Conservation (phyloP, 1,284 basidiomycete genomes). For the Wallemia hederae region DNA sequence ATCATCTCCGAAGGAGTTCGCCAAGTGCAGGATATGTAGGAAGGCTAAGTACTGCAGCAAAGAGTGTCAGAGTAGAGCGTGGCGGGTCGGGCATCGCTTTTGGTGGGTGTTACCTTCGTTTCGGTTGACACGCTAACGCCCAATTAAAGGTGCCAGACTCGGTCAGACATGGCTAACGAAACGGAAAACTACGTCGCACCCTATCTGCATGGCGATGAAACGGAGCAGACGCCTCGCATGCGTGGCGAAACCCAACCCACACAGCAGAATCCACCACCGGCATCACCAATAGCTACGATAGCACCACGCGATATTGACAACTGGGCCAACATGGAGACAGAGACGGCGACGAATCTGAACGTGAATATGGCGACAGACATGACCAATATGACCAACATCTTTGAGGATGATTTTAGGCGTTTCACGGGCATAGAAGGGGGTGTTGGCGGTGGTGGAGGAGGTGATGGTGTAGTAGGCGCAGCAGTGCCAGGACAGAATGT, state of each 20-base stretch:
- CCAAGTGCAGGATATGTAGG: constrained; percentile 78
- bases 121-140: not conserved
- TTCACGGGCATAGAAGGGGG: not conserved
- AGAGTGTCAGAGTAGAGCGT: constrained; percentile 85
- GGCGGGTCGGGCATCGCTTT: constrained; percentile 87
- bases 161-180: not conserved
- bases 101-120: constrained; percentile 11
- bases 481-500: no score
- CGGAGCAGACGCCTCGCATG: not conserved
- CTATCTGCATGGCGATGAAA: not conserved
- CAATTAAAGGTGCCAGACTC: not conserved
- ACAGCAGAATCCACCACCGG: not conserved
- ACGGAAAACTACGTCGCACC: not conserved
- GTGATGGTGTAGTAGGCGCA: no score
- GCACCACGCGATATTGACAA: not conserved
- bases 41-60: constrained; percentile 98
- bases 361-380: no score
- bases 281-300: not conserved
- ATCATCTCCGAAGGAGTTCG: constrained; percentile 71
- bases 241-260: not conserved
- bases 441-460: no score
- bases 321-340: not conserved
- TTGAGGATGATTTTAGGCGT: not conserved
- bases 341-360: not conserved
- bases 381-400: not conserved